Evolutionary conservation across 2,329 filamentous ascomycete species (phyloP), one percentile per base, ranked within the genome.

Genomic region (Rhynchosporium graminicola): DNA sequence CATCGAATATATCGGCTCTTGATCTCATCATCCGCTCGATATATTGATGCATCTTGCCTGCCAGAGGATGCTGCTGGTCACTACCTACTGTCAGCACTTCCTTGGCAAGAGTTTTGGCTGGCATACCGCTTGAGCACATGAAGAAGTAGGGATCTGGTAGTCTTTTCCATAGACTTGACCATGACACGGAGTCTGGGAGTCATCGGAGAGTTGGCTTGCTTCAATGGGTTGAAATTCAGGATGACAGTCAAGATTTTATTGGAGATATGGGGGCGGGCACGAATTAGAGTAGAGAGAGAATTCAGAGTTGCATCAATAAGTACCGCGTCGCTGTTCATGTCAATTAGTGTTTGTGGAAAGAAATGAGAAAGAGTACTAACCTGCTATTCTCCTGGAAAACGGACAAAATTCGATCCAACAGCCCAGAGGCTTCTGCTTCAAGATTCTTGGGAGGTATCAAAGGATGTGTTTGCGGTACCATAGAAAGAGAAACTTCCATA

Each of bases 101-200:
- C 43, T n/a, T 58, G 57, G 43, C n/a, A 55, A 29, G 56, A 43
- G 8, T 38, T 51, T 50, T 58, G 45, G 54, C 31, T 40, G 43
- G 65, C 80, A 68, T 80, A 91, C 88, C 87, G 84, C 78, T 94
- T 94, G 68, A 89, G 81, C 59, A 97, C 80, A 76, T 97, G 93
- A 59, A 93, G 83, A 45, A 98, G 81, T 52, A 99, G 79, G 68
- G 92, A 87, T 70, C 92, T 86, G 3, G 90, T 90, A 29, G 95
- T 99, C 74, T 96, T 92, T 76, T 97, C 94, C 87, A 99, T 95
- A 4, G 94, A 98, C 76, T 88, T 92, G 65, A 96, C 83, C 70
- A 94, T 86, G 63, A 99, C 89, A 70, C 89, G 92, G 56, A 85
- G 84, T 73, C 87, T 91, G 2, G 91, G 84, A 0, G 90, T 94